These are phyloP conservation scores for Acanthochlamys bracteata DNA, from an alignment of 106 monocot species.

Conservation along the genomic window DNA sequence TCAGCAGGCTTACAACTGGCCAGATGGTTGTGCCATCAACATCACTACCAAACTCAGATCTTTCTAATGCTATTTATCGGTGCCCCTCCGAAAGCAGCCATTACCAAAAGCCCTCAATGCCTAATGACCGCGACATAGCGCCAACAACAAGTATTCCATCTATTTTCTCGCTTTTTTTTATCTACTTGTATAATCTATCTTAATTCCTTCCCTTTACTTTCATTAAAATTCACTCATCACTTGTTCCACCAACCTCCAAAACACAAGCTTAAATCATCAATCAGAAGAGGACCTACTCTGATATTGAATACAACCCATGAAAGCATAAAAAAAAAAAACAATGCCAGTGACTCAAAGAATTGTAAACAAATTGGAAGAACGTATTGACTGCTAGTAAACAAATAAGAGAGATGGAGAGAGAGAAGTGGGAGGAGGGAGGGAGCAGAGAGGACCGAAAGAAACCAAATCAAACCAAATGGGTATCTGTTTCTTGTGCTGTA, in stretches of 20 bases:
- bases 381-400: not conserved
- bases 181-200: not conserved
- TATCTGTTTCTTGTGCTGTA: slow-evolving; percentile 1
- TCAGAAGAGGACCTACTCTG: not conserved
- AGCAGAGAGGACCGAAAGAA: no score
- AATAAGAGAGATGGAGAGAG: not conserved
- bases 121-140: slow-evolving; percentile 35
- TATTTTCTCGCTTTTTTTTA: not conserved
- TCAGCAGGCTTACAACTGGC: slow-evolving; percentile 1
- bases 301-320: not conserved
- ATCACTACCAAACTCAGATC: slow-evolving; percentile 1
- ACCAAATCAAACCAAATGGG: no score
- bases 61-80: slow-evolving; percentile 8
- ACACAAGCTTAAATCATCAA: slow-evolving; percentile 5
- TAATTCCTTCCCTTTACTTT: not conserved
- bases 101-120: slow-evolving; percentile 18
- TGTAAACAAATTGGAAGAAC: not conserved
- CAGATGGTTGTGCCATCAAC: not conserved
- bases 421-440: no score
- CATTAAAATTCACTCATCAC: not conserved
- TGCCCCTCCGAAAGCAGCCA: slow-evolving; percentile 11
- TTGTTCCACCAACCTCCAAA: slow-evolving; percentile 2
- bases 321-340: not conserved
- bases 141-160: slow-evolving; percentile 18
- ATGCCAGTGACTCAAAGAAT: not conserved